Evolutionary conservation across 169 alveolate species (phyloP), one percentile per base, ranked within the genome.

Genomic region (Blepharisma undulans): DNA sequence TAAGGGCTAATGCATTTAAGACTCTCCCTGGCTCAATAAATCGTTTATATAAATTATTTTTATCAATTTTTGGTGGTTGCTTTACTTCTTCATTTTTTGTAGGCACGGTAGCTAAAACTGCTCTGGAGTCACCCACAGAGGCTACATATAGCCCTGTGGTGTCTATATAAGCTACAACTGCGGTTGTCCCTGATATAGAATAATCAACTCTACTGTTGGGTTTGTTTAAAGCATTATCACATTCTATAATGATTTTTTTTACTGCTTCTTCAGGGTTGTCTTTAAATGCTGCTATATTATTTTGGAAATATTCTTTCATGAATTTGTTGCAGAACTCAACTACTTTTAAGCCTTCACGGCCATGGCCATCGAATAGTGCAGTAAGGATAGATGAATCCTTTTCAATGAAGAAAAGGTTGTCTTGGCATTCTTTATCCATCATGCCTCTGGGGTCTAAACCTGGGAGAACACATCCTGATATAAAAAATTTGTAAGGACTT

Each of bases 1-100:
- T 91, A 77, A 97, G 88, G n/a, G 74, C 34, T 32, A 76, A 19
- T 88, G 92, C 29, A 16, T 88, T 33, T n/a, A 88, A 72, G 12
- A 36, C n/a, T 19, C 74, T 72, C n/a, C 25, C 29, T 19, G 92
- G 92, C 72, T 76, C 48, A 12, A 88, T 25, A 22, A 19, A n/a
- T 12, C 92, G 8, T 10, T 18, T 86, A 36, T 86, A 86, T 27
- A 22, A 3, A 16, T 86, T 29, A 29, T 60, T 61, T 18, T 30
- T n/a, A 12, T 74, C 80, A 74, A 74, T 25, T 33, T 79, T 79
- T 27, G 84, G 61, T 12, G 60, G 84, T 12, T 19, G 81, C 29
- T n/a, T n/a, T 60, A 84, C 89, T 29, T 19, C 32, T 27, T 66
- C 84, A 60, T 22, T 71, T 71, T 27, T 21, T 22, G 27, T 25